These are phyloP conservation scores for Chaetothyriales sp. DNA, from an alignment of 2,329 filamentous ascomycete species.

Conservation along the genomic window DNA sequence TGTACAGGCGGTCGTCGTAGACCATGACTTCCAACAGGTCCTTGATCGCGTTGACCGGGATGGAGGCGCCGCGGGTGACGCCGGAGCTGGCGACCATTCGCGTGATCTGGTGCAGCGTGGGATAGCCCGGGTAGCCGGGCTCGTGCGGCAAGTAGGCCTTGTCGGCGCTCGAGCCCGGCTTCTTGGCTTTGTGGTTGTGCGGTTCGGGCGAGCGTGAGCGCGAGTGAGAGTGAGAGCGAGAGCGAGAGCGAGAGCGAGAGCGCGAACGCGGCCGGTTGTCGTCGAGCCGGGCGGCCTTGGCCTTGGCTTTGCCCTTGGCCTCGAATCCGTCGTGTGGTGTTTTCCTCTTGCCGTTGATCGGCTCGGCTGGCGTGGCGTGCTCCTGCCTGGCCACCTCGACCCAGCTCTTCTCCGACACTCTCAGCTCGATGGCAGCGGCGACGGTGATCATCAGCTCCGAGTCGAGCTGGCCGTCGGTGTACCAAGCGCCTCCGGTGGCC, in stretches of 20 bases:
- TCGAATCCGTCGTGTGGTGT: slow-evolving; percentile 22
- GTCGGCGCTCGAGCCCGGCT: slow-evolving; percentile 14
- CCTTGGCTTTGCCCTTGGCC: slow-evolving; percentile 10
- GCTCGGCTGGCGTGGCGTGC: slow-evolving; percentile 12
- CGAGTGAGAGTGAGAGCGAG: too few species aligned
- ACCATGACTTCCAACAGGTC: slow-evolving; percentile 78
- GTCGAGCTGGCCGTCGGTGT: slow-evolving; percentile 69
- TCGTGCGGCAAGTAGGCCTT: slow-evolving; percentile 38
- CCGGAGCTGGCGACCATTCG: slow-evolving; percentile 58
- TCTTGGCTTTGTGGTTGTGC: slow-evolving; percentile 21
- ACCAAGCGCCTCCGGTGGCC: slow-evolving; percentile 88
- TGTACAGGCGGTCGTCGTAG: slow-evolving; percentile 73
- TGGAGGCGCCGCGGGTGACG: slow-evolving; percentile 40
- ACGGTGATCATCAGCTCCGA: slow-evolving; percentile 73
- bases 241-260: too few species aligned
- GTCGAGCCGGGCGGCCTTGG: slow-evolving; percentile 8
- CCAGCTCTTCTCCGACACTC: slow-evolving; percentile 59
- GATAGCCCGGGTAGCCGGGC: slow-evolving; percentile 61
- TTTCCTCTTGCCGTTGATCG: slow-evolving; percentile 27
- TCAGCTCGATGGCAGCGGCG: slow-evolving; percentile 46
- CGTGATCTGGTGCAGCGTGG: slow-evolving; percentile 66
- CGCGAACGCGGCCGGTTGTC: slow-evolving; percentile 1
- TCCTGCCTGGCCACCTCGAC: slow-evolving; percentile 34
- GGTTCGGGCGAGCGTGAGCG: slow-evolving; percentile 3
- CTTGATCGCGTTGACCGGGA: slow-evolving; percentile 58